These are phyloP conservation scores for Aspergillus bombycis DNA, from an alignment of 2,329 filamentous ascomycete species.

Conservation along the genomic window DNA sequence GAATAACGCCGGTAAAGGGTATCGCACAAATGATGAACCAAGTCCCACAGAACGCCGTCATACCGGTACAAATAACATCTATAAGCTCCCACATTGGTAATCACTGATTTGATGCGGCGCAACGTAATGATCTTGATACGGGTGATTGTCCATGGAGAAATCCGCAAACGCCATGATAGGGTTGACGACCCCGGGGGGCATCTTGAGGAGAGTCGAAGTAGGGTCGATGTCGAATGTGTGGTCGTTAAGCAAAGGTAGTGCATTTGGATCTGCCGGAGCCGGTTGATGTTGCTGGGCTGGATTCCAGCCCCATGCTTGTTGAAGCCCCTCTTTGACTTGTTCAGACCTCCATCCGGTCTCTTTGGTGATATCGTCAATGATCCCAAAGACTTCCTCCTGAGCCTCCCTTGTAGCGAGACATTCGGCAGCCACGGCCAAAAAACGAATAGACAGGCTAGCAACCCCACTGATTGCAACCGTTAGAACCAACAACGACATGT, in stretches of 20 bases:
- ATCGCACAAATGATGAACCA: slow-evolving; percentile 2
- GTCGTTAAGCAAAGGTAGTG: slow-evolving; percentile 18
- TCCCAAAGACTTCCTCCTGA: slow-evolving; percentile 77
- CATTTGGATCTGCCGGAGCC: slow-evolving; percentile 11
- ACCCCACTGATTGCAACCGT: slow-evolving; percentile 58
- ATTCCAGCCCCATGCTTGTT: slow-evolving; percentile 75
- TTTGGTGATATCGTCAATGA: slow-evolving; percentile 73
- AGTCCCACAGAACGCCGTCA: slow-evolving; percentile 4
- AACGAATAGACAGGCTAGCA: slow-evolving; percentile 76
- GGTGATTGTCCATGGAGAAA: slow-evolving; percentile 76
- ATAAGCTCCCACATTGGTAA: slow-evolving; percentile 29
- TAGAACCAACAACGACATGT: neutral
- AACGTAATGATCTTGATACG: slow-evolving; percentile 80
- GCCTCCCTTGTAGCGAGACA: slow-evolving; percentile 70
- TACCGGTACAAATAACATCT: slow-evolving; percentile 7
- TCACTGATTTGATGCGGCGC: slow-evolving; percentile 55
- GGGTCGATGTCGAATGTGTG: slow-evolving; percentile 20
- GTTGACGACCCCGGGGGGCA: slow-evolving; percentile 61
- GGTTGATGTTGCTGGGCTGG: slow-evolving; percentile 39
- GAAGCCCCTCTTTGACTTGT: slow-evolving; percentile 72
- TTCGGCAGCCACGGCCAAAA: slow-evolving; percentile 75
- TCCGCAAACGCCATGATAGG: slow-evolving; percentile 73
- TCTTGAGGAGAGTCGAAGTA: slow-evolving; percentile 34
- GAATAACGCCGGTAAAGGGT: slow-evolving; percentile 4
- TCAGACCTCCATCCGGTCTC: slow-evolving; percentile 79